phyloP scores from a whole-genome alignment of 768 basidiomycete species.

The Boletus rex-veris region DNA sequence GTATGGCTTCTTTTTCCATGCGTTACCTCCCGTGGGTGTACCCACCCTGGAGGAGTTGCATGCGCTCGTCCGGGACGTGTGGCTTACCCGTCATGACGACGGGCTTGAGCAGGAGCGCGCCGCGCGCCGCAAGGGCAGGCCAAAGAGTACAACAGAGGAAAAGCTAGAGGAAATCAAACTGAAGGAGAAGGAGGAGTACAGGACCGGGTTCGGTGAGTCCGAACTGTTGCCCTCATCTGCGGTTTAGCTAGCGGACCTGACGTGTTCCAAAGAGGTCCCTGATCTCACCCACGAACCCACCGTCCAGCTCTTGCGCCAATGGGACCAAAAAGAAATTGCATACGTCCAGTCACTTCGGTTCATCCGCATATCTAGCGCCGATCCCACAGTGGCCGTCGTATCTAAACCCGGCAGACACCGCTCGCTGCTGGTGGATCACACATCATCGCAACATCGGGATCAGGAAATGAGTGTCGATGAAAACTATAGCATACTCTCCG shows the following conservation, averaged over 20 bases:
- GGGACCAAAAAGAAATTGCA: slow-evolving; percentile 75
- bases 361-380: slow-evolving; percentile 65
- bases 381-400: slow-evolving; percentile 45
- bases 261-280: slow-evolving; percentile 54
- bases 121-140: slow-evolving; percentile 66
- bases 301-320: slow-evolving; percentile 66
- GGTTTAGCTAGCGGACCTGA: neutral
- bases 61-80: slow-evolving; percentile 56
- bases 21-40: slow-evolving; percentile 55
- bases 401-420: slow-evolving; percentile 61
- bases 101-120: slow-evolving; percentile 60
- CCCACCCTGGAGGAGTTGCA: slow-evolving; percentile 68
- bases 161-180: slow-evolving; percentile 70
- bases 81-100: slow-evolving; percentile 69
- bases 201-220: slow-evolving; percentile 73
- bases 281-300: slow-evolving; percentile 74
- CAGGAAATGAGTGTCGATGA: slow-evolving; percentile 31
- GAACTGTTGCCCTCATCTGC: neutral
- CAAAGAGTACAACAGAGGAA: slow-evolving; percentile 64
- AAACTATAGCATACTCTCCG: slow-evolving; percentile 24
- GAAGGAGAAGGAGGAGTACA: slow-evolving; percentile 67
- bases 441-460: slow-evolving; percentile 9
- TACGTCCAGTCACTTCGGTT: slow-evolving; percentile 71
- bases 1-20: slow-evolving; percentile 73
- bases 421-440: slow-evolving; percentile 23